These are phyloP conservation scores for Gyromitra esculenta DNA, from an alignment of 2,329 filamentous ascomycete species.

Conservation along the genomic window DNA sequence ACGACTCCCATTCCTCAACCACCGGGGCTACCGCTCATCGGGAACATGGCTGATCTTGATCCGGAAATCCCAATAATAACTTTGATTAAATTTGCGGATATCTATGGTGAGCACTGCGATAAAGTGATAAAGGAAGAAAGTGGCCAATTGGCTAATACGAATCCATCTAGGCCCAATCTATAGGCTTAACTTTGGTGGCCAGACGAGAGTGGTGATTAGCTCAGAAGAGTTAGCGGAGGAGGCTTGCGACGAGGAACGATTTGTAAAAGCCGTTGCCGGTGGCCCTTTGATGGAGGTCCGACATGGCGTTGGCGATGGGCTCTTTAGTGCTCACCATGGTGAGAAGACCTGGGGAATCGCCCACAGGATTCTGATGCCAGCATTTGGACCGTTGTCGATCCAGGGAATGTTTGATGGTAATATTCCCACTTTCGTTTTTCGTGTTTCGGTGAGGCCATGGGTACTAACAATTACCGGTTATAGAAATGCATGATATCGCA, in stretches of 20 bases:
- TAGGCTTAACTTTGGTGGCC: slow-evolving; percentile 66
- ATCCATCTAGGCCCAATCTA: slow-evolving; percentile 68
- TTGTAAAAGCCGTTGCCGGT: slow-evolving; percentile 68
- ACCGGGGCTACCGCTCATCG: slow-evolving; percentile 71
- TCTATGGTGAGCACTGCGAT: slow-evolving; percentile 67
- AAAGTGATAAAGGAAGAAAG: background rate
- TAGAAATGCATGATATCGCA: slow-evolving; percentile 74
- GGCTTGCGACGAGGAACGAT: slow-evolving; percentile 72
- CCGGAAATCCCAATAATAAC: slow-evolving; percentile 68
- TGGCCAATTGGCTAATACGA: slow-evolving; percentile 50
- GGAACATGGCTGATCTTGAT: slow-evolving; percentile 73
- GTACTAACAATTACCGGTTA: background rate
- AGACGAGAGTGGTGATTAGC: slow-evolving; percentile 65
- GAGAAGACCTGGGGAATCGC: slow-evolving; percentile 73
- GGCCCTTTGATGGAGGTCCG: slow-evolving; percentile 67
- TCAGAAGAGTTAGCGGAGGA: slow-evolving; percentile 70
- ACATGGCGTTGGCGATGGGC: slow-evolving; percentile 70
- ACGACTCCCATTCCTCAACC: slow-evolving; percentile 70
- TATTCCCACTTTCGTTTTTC: slow-evolving; percentile 40
- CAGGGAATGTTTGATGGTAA: slow-evolving; percentile 71
- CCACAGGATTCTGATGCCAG: slow-evolving; percentile 72
- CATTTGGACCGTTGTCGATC: slow-evolving; percentile 75
- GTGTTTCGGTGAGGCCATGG: background rate
- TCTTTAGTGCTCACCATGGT: slow-evolving; percentile 69
- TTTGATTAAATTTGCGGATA: slow-evolving; percentile 69